These are phyloP conservation scores for Aspergillus carlsbadensis DNA, from an alignment of 495 filamentous ascomycete species.

Conservation along the genomic window DNA sequence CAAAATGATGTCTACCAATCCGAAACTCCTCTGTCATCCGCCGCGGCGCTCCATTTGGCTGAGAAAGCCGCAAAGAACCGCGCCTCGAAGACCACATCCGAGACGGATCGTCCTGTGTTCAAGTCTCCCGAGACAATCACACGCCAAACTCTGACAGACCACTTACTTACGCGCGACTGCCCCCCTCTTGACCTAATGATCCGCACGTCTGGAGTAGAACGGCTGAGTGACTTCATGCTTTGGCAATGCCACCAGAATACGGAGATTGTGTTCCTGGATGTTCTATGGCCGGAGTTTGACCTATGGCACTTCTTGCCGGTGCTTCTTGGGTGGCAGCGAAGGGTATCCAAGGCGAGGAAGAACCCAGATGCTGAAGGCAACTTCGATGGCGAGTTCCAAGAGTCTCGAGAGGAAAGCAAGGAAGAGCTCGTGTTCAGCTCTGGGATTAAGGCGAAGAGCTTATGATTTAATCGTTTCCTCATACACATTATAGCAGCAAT, in stretches of 20 bases:
- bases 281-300: slow-evolving; percentile 95
- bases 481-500: slow-evolving; percentile 4
- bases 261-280: slow-evolving; percentile 86
- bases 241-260: slow-evolving; percentile 96
- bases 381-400: slow-evolving; percentile 37
- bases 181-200: slow-evolving; percentile 89
- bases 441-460: slow-evolving; percentile 30
- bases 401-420: slow-evolving; percentile 25
- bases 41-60: slow-evolving; percentile 49
- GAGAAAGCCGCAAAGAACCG: slow-evolving; percentile 30
- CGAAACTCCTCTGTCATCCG: slow-evolving; percentile 54
- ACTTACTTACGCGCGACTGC: slow-evolving; percentile 79
- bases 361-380: slow-evolving; percentile 44
- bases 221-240: slow-evolving; percentile 95
- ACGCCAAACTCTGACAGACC: slow-evolving; percentile 67
- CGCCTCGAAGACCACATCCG: slow-evolving; percentile 20
- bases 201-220: slow-evolving; percentile 85
- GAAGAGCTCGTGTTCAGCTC: slow-evolving; percentile 24
- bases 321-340: slow-evolving; percentile 85
- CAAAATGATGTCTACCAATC: slow-evolving; percentile 51
- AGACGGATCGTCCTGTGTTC: slow-evolving; percentile 28
- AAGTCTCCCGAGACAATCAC: slow-evolving; percentile 85
- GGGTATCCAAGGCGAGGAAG: slow-evolving; percentile 49
- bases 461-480: slow-evolving; percentile 25
- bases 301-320: slow-evolving; percentile 93